Base-by-base conservation (phyloP, 768 basidiomycete species). In the Cystobasidium ongulense region DNA sequence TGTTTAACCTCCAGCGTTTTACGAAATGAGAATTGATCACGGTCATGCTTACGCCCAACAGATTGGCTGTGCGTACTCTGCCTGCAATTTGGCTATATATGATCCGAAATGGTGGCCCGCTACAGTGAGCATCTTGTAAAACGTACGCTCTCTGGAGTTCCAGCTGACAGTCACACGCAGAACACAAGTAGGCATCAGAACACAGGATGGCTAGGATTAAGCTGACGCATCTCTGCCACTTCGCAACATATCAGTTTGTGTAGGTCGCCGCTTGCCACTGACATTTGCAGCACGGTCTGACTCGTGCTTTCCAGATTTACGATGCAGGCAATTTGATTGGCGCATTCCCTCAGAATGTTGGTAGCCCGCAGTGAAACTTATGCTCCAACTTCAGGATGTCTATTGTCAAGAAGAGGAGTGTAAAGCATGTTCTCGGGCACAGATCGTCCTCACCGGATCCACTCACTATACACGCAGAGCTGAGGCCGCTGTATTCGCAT, bases 51-150 rank as follows among this genome's bases (percentile, higher is more conserved):
- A 50, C 46, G 4, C 21, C n/a, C 18, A 50, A 8, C 46, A 50
- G 46, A 78, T 88, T 72, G 87, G 88, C 15, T 89, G 87, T 76
- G 86, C 85, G 25, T 80, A 82, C 36, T 82, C 85, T 27, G 78
- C 78, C 54, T 89, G 88, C 80, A 82, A 81, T 36, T 23, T 67
- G 29, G 27, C 65, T 2, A 13, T 67, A 2, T 67, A 67, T 43
- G 65, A 67, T 31, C 65, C 65, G 52, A 50, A 41, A 23, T 67
- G 65, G 65, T 52, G 39, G 65, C 65, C 65, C 17, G 65, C 65
- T 2, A 64, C 25, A 36, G 46, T 50, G 39, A 41, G 39, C 39
- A 7, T 41, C 8, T 41, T 41, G 39, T 41, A 41, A 18, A 41
- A 41, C 21, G 8, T 50, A 3, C n/a, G 46, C 39, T 7, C 17